These are phyloP conservation scores for Celoporthe dispersa DNA, from an alignment of 2,329 filamentous ascomycete genomes.

Conservation along the genomic window DNA sequence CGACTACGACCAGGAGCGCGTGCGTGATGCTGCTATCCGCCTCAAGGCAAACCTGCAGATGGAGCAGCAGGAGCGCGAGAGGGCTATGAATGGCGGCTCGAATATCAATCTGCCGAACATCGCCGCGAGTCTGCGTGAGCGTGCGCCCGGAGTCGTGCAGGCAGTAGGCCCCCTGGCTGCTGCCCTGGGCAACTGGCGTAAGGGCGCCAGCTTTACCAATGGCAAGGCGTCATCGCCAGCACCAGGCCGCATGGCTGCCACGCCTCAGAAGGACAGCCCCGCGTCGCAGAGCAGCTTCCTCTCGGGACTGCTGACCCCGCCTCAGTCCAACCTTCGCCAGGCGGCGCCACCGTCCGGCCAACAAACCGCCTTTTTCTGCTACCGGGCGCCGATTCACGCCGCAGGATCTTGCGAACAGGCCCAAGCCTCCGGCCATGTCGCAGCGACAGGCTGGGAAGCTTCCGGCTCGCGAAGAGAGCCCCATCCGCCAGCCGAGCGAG, in stretches of 20 bases:
- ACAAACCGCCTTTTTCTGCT: conserved; percentile 63
- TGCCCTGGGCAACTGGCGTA: conserved; percentile 97
- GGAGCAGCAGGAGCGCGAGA: conserved; percentile 94
- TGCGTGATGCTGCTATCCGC: conserved; percentile 90
- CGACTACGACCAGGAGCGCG: conserved; percentile 74
- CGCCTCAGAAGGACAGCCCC: conserved; percentile 63
- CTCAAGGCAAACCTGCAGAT: conserved; percentile 95
- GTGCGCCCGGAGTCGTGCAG: conserved; percentile 81
- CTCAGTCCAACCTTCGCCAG: conserved; percentile 72
- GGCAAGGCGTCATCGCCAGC: conserved; percentile 47
- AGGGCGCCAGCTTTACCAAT: conserved; percentile 60
- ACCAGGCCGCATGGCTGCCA: conserved; percentile 48
- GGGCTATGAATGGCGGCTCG: conserved; percentile 73
- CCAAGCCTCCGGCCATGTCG: conserved; percentile 39
- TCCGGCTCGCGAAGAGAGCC: conserved; percentile 42
- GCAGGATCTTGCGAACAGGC: conserved; percentile 50
- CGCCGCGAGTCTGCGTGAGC: conserved; percentile 75
- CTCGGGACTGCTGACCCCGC: conserved; percentile 87
- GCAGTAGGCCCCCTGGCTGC: conserved; percentile 78
- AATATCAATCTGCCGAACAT: conserved; percentile 74
- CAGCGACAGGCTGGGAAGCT: conserved; percentile 46
- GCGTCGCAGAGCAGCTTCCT: conserved; percentile 65
- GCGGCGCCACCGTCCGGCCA: conserved; percentile 54
- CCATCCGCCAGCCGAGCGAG: conserved; percentile 47
- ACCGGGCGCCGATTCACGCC: conserved; percentile 63